Evolutionary conservation across 768 basidiomycete species (phyloP).

Genomic region (Pleurotus tuber-regium): DNA sequence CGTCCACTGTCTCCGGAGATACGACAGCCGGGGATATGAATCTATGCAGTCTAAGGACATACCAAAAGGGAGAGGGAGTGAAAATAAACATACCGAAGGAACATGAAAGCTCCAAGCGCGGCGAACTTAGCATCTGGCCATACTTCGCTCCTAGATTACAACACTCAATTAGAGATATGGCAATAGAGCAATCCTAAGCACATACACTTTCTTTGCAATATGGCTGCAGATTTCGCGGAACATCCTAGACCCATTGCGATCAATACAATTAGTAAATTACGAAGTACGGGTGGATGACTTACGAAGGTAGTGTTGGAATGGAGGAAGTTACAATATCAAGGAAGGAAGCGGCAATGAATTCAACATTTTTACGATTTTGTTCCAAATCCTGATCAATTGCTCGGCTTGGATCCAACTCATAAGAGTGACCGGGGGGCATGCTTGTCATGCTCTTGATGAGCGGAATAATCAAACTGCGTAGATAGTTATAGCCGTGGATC

Average conservation of each 20-base stretch:
- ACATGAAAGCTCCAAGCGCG: constrained; percentile 88
- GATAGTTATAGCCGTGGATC: constrained; percentile 89
- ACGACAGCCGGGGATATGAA: constrained; percentile 93
- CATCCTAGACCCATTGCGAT: constrained; percentile 47
- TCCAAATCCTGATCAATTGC: constrained; percentile 55
- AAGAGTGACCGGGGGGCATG: constrained; percentile 71
- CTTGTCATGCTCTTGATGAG: constrained; percentile 72
- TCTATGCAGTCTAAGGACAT: constrained; percentile 30
- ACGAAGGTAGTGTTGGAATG: constrained; percentile 71
- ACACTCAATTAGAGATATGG: constrained; percentile 6
- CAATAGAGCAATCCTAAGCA: constrained; percentile 3
- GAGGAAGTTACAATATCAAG: constrained; percentile 74
- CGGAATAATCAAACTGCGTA: constrained; percentile 76
- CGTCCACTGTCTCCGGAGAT: constrained; percentile 79
- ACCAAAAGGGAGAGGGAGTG: constrained; percentile 1
- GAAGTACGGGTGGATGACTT: constrained; percentile 25
- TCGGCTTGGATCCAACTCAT: constrained; percentile 74
- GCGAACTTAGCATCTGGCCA: constrained; percentile 83
- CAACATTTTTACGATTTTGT: constrained; percentile 69
- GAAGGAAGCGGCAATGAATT: constrained; percentile 73
- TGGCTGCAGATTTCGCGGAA: constrained; percentile 86
- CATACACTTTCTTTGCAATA: constrained; percentile 76
- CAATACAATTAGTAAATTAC: neutral
- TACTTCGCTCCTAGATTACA: constrained; percentile 43
- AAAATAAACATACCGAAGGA: constrained; percentile 56